Evolutionary conservation across 2,329 filamentous ascomycete species (phyloP).

Genomic region (Ramichloridium luteum): DNA sequence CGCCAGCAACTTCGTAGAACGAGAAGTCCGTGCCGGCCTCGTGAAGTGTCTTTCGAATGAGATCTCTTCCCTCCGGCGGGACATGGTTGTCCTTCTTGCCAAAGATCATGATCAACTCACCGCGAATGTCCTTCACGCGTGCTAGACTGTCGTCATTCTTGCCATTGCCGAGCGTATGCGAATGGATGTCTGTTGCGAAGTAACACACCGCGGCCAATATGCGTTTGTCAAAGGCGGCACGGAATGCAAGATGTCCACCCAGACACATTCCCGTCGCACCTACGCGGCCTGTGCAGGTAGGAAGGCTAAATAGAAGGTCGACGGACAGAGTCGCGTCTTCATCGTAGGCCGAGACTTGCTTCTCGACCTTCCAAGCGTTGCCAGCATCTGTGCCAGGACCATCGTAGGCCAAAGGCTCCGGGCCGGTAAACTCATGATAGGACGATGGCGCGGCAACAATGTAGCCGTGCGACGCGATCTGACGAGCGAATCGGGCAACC

Average conservation of each 20-base stretch:
- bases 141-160: constrained; percentile 51
- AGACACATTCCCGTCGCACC: constrained; percentile 76
- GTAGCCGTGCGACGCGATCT: constrained; percentile 86
- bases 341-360: constrained; percentile 78
- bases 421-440: constrained; percentile 86
- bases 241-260: constrained; percentile 73
- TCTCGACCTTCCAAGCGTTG: constrained; percentile 69
- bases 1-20: constrained; percentile 86
- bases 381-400: constrained; percentile 76
- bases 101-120: constrained; percentile 80
- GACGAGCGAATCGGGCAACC: constrained; percentile 75
- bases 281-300: constrained; percentile 32
- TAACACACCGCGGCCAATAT: constrained; percentile 71
- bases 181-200: constrained; percentile 88
- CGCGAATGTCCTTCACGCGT: constrained; percentile 55
- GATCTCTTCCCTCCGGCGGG: constrained; percentile 65
- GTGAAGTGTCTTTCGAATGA: constrained; percentile 71
- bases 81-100: constrained; percentile 87
- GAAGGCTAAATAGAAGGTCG: constrained; percentile 28
- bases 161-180: constrained; percentile 57
- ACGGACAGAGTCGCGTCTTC: constrained; percentile 37
- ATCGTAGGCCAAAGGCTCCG: constrained; percentile 74
- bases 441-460: constrained; percentile 83
- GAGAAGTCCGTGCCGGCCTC: constrained; percentile 62
- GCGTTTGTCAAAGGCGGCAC: constrained; percentile 61